Base-by-base conservation (phyloP, 805 yeast species). In the Kodamaea laetipori region DNA sequence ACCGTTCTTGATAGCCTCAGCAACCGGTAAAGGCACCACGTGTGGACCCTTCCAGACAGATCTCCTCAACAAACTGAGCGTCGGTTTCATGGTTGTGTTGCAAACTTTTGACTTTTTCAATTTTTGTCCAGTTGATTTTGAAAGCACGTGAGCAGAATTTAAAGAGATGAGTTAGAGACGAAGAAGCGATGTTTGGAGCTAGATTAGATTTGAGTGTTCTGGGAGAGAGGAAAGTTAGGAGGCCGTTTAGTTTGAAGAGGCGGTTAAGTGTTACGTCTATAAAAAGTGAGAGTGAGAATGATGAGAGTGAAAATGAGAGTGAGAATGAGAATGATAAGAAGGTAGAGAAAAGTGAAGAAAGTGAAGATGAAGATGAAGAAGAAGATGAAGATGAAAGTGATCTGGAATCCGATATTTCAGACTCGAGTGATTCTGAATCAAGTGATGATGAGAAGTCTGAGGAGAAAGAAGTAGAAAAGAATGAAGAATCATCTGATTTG, bases 11-110 rank as follows among this genome's bases (percentile, higher is more conserved):
- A 82, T 69, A 24, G 98, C 97, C 53, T 88, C 84, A 28, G 84
- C 84, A 32, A 94, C 77, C n/a, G 98, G 98, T 26, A 94, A 76
- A 4, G 98, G 97, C 16, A 92, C 98, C 48, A 94, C 84, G 56
- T 84, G 85, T 2, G 99, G 99, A 25, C 97, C 89, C 70, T 71
- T 71, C 76, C 76, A 71, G 23, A 63, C 72, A 6, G 74, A 63
- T 38, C 53, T 51, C 39, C 51, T 58, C 46, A 69, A 58, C 28
- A 66, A 49, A 35, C 51, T 40, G 37, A 66, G 41, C 10, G 71
- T 55, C 11, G 70, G 64, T 53, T 60, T 65, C 74, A 69, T 70
- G 41, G 33, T 43, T 33, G 34, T 23, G 24, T 21, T 21, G 24
- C 6, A 21, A 21, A n/a, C n/a, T 8, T 21, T 21, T 21, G 24